Percentiles rank a stretch among this genome's conserved stretches.
Conservation (phyloP, 78 protist species). For the Mantamonas sphyraenae region DNA sequence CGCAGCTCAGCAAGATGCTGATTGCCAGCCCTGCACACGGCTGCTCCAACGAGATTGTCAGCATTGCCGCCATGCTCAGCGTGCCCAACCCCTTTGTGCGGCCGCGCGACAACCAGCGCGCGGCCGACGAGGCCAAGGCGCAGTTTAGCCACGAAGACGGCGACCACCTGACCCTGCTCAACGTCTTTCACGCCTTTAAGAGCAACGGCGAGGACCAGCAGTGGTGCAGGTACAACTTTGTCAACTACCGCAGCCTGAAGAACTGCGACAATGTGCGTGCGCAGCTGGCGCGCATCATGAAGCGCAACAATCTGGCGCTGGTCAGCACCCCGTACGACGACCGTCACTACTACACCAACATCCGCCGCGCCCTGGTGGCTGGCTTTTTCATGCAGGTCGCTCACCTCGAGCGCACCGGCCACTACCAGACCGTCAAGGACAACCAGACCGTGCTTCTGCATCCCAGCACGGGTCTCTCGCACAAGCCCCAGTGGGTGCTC, state of each 20-base stretch:
- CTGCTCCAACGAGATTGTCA: conserved; percentile 87
- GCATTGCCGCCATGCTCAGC: conserved; percentile 87
- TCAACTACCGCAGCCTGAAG: conserved; percentile 77
- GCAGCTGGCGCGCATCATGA: conserved; percentile 82
- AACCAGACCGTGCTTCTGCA: conserved; percentile 79
- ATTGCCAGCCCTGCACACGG: conserved; percentile 37
- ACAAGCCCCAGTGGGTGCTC: conserved; percentile 92
- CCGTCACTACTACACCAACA: conserved; percentile 74
- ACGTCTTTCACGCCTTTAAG: conserved; percentile 92
- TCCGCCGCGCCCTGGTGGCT: conserved; percentile 71
- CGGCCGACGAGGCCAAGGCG: conserved; percentile 76
- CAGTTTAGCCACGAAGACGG: conserved; percentile 90
- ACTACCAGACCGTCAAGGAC: conserved; percentile 92
- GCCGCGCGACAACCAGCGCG: conserved; percentile 71
- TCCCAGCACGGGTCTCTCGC: conserved; percentile 83
- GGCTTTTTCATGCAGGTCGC: conserved; percentile 98
- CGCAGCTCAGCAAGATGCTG: conserved; percentile 89
- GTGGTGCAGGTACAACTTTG: conserved; percentile 81
- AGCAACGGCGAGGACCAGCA: conserved; percentile 8
- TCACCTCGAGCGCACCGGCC: conserved; percentile 84
- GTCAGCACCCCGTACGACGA: conserved; percentile 39
- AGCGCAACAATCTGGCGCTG: conserved; percentile 35
- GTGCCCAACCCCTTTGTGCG: conserved; percentile 61
- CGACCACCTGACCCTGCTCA: conserved; percentile 96
- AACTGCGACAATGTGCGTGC: conserved; percentile 84